Evolutionary conservation across 2,329 filamentous ascomycete genomes (phyloP), one percentile per base, ranked within the genome.

Genomic region (Rhynchosporium graminicola): DNA sequence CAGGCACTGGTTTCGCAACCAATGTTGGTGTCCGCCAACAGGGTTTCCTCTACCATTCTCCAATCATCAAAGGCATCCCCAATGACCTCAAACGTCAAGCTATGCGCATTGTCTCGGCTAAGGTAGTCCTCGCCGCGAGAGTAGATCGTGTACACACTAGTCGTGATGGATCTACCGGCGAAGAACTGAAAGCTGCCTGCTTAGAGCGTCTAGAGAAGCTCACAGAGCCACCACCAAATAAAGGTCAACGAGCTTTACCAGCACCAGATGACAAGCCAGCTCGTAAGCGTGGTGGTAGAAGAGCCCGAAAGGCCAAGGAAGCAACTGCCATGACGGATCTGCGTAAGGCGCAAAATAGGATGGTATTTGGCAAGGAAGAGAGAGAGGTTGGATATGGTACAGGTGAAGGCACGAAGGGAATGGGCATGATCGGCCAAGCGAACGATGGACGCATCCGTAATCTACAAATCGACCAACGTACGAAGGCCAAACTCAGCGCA

Each of bases 321-420:
- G 93, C 94, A 3, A 91, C 91, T 6, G 94, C 95, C 64, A 96
- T 97, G 92, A 99, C 95, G 0, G 95, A 99, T 60, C 80, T 99
- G 36, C 88, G 93, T 68, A 97, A 98, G 76, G 92, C 92, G 4
- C 95, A 98, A 77, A 99, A 99, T 78, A 86, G 95, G 59, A 89
- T 99, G 85, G 92, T 88, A 0, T 99, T 99, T 73, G 93, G 93
- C 63, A 95, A 96, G 75, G 94, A 98, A 76, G 95, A 99, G 77
- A 88, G 87, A 71, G 95, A 99, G 76, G 88, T 95, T 0, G 94
- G 93, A 38, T 98, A 96, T 74, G 94, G 92, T 42, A 87, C 86
- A 0, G 91, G 92, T 57, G 92, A 97, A 69, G 86, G 86, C 60
- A 96, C 93, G 0, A 87, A 88, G 64, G 95, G 95, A 33, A 80